Evolutionary conservation across 2,329 filamentous ascomycete genomes (phyloP).

Genomic region (Monosporascus sp.): DNA sequence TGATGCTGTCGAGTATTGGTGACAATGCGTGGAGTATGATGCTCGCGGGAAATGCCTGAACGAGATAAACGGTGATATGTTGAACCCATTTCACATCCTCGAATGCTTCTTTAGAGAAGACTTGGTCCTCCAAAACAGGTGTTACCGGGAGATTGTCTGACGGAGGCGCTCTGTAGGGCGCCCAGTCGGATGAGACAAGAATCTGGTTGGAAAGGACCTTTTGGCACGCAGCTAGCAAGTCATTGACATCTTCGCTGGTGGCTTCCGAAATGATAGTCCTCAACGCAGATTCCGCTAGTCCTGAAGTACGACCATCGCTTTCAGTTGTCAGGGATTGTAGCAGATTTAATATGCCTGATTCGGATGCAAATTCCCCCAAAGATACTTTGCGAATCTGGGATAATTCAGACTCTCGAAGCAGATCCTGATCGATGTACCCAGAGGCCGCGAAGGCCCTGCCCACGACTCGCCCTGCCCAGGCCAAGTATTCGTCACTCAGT

Average conservation of each 20-base stretch:
- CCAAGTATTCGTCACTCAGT: constrained; percentile 62
- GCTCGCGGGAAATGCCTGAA: constrained; percentile 52
- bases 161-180: constrained; percentile 47
- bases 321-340: constrained; percentile 57
- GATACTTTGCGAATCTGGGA: constrained; percentile 42
- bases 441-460: constrained; percentile 78
- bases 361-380: constrained; percentile 49
- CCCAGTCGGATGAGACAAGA: constrained; percentile 51
- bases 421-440: constrained; percentile 57
- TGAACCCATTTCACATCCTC: constrained; percentile 53
- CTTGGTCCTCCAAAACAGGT: constrained; percentile 19
- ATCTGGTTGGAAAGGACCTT: constrained; percentile 47
- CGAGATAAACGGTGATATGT: constrained; percentile 56
- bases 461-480: constrained; percentile 81
- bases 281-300: constrained; percentile 56
- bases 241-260: constrained; percentile 38
- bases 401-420: constrained; percentile 56
- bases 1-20: constrained; percentile 59
- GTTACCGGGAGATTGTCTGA: constrained; percentile 39
- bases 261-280: constrained; percentile 52
- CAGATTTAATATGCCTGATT: constrained; percentile 55
- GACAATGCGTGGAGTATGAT: constrained; percentile 65
- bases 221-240: constrained; percentile 44
- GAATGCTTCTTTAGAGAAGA: constrained; percentile 35
- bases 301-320: constrained; percentile 49